phyloP scores from a whole-genome alignment of 306 rosid species.

The Biancaea sappan region DNA sequence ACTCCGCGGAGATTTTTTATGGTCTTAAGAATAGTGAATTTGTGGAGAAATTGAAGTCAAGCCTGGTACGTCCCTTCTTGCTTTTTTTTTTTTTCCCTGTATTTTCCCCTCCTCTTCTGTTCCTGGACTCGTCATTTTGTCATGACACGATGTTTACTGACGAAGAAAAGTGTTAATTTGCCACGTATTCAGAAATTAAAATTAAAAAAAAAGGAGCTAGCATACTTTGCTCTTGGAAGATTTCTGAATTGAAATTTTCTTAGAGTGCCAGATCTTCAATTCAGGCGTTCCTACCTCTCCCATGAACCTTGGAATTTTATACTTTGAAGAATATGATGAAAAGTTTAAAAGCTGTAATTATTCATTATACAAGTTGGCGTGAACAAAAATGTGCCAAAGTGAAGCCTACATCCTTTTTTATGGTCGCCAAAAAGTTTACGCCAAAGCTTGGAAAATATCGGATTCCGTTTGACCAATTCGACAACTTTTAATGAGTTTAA shows the following conservation, averaged over 20 bases:
- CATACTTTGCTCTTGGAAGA: background rate
- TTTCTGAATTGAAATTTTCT: background rate
- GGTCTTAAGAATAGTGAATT: slow-evolving; percentile 64
- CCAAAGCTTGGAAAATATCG: background rate
- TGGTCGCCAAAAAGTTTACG: background rate
- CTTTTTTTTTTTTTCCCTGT: background rate
- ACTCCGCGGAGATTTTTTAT: slow-evolving; percentile 48
- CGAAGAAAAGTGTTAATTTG: background rate
- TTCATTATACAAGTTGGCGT: background rate
- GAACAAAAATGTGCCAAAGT: background rate
- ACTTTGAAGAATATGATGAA: background rate
- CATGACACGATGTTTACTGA: background rate
- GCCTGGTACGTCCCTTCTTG: slow-evolving; percentile 48
- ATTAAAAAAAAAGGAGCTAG: background rate
- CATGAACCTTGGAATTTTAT: background rate
- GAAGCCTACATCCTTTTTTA: background rate
- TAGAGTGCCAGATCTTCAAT: background rate
- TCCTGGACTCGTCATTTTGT: background rate
- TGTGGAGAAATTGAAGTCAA: slow-evolving; percentile 63
- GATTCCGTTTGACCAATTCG: background rate
- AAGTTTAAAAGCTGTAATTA: background rate
- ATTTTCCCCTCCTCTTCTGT: background rate
- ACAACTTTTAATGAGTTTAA: background rate
- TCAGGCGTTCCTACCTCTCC: background rate
- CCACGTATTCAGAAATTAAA: no score